phyloP scores from a whole-genome alignment of 208 protist species.

The Trypanosoma scelopori region DNA sequence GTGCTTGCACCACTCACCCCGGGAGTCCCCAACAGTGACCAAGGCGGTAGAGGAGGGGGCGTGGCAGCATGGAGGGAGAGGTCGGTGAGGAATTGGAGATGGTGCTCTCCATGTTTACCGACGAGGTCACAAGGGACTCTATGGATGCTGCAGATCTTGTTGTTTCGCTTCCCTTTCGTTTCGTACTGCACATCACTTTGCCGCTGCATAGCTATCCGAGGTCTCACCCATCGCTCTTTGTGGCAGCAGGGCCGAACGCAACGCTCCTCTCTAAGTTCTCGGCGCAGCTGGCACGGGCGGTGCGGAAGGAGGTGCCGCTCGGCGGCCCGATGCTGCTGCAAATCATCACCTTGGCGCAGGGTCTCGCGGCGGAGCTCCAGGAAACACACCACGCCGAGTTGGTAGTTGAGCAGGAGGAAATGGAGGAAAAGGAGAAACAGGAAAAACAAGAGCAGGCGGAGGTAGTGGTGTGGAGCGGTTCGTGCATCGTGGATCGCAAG shows the following conservation, averaged over 20 bases:
- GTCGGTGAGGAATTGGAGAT: constrained; percentile 66
- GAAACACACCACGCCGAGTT: constrained; percentile 30
- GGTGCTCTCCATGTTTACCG: constrained; percentile 64
- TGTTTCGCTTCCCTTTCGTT: constrained; percentile 59
- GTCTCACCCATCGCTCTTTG: constrained; percentile 51
- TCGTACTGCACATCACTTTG: constrained; percentile 67
- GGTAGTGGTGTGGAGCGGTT: constrained; percentile 51
- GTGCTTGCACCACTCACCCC: too few relatives aligned
- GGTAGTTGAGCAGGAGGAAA: not conserved
- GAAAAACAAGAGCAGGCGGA: constrained; percentile 10
- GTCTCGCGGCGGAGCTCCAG: constrained; percentile 50
- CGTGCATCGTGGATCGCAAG: constrained; percentile 74
- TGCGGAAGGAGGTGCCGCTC: constrained; percentile 58
- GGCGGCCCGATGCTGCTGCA: constrained; percentile 55
- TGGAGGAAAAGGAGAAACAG: constrained; percentile 1
- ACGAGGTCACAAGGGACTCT: constrained; percentile 49
- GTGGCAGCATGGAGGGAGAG: constrained; percentile 24
- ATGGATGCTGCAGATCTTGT: constrained; percentile 33
- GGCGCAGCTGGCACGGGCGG: constrained; percentile 33
- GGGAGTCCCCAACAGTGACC: not conserved
- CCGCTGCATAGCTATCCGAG: constrained; percentile 66
- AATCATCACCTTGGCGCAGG: constrained; percentile 55
- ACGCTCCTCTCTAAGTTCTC: constrained; percentile 45
- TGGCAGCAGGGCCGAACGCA: constrained; percentile 58
- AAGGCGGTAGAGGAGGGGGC: not conserved